Conservation (phyloP, 306 rosid species). For the Glycine latifolia region DNA sequence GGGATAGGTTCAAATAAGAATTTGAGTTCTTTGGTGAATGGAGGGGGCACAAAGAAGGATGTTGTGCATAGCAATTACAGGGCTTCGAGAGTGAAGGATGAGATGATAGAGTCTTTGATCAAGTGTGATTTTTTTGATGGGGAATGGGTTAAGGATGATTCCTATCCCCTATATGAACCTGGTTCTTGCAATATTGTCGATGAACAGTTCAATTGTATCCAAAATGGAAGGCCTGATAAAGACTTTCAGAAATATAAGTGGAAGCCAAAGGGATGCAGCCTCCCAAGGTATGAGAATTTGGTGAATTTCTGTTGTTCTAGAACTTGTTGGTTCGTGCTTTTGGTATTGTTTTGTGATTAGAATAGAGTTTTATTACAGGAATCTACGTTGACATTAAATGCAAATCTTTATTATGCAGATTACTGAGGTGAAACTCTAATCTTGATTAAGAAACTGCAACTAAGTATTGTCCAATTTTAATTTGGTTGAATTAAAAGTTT, state of each 20-base stretch:
- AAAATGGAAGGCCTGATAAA: slow-evolving; percentile 81
- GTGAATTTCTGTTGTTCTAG: not conserved
- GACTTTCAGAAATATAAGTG: slow-evolving; percentile 74
- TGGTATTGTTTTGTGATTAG: not conserved
- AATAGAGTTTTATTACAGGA: not conserved
- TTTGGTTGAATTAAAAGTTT: no score
- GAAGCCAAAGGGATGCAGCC: slow-evolving; percentile 82
- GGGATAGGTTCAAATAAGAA: no score
- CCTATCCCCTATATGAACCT: slow-evolving; percentile 74
- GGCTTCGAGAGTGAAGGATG: slow-evolving; percentile 35
- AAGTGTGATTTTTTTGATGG: slow-evolving; percentile 85
- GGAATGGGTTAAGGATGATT: slow-evolving; percentile 80
- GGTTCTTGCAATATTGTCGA: slow-evolving; percentile 82
- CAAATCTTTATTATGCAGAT: no score
- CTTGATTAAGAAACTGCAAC: no score
- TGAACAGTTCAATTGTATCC: slow-evolving; percentile 78
- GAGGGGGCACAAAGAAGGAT: no score
- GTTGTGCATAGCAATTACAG: no score
- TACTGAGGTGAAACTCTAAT: not conserved
- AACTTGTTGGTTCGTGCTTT: not conserved
- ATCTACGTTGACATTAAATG: no score
- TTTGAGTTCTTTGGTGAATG: no score
- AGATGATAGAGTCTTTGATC: slow-evolving; percentile 55
- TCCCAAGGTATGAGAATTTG: slow-evolving; percentile 71
- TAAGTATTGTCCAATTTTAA: not conserved